Evolutionary conservation across 2,329 filamentous ascomycete genomes (phyloP).

Genomic region (Xylariales sp.): DNA sequence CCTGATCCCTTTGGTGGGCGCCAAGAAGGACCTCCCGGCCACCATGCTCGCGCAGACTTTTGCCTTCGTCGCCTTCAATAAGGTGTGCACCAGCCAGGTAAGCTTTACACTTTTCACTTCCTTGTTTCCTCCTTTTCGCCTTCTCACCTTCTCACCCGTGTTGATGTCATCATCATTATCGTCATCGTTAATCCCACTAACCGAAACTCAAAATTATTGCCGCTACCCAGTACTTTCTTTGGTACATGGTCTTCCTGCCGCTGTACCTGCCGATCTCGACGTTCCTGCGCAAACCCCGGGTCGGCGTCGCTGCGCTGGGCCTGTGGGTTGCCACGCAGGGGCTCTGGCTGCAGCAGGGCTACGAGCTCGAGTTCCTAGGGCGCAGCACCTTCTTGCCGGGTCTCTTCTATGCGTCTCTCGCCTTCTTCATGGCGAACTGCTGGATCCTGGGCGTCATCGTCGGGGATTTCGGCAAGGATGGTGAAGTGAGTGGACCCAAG

Average conservation of each 20-base stretch:
- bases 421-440: constrained; percentile 81
- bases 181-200: too few species aligned
- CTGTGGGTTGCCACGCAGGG: constrained; percentile 77
- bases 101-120: constrained; percentile 17
- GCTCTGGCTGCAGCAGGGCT: constrained; percentile 72
- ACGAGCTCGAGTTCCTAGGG: constrained; percentile 74
- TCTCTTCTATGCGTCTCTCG: constrained; percentile 69
- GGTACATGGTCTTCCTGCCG: constrained; percentile 93
- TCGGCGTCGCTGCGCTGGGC: constrained; percentile 61
- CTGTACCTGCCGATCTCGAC: constrained; percentile 83
- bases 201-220: too few species aligned
- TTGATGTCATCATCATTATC: too few species aligned
- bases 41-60: constrained; percentile 95
- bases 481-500: neutral
- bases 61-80: constrained; percentile 96
- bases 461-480: constrained; percentile 44
- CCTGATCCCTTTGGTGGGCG: constrained; percentile 69
- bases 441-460: constrained; percentile 84
- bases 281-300: constrained; percentile 52
- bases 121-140: neutral
- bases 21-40: constrained; percentile 75
- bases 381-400: constrained; percentile 80
- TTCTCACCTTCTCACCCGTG: neutral
- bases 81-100: constrained; percentile 97
- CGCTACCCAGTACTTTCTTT: constrained; percentile 98